Evolutionary conservation across 495 filamentous ascomycete genomes (phyloP), one percentile per base, ranked within the genome.

Genomic region (Margaritispora aquatica): DNA sequence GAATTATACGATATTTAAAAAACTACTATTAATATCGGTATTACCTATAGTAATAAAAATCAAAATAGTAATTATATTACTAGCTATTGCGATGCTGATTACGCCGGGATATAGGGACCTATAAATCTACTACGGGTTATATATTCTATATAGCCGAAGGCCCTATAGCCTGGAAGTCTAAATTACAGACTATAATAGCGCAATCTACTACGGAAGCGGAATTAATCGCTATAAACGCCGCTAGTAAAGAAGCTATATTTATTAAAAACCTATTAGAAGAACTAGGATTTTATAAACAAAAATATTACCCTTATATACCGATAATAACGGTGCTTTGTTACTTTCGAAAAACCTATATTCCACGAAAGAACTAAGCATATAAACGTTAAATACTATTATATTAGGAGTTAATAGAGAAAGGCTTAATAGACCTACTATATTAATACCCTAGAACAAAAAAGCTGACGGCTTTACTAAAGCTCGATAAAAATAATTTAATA

Each of bases 1-100:
- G 55, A 54, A 34, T 67, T 2, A 55, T 61, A 24, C 53, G 50
- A 48, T 67, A 65, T 46, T 51, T 67, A 56, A 62, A n/a, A 64
- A 19, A 38, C 41, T 5, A 61, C 64, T 48, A 64, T 17, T 11
- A 22, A 67, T 24, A 36, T 41, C 21, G 27, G 48, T 49, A 61
- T 67, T 51, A 50, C 23, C 19, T 67, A 62, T 58, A 36, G 44
- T 38, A 21, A 36, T 27, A 44, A 51, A 50, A 55, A 9, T 57
- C 19, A 50, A 23, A 26, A 10, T 55, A n/a, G n/a, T n/a, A n/a
- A n/a, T n/a, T n/a, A n/a, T n/a, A 55, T 36, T 47, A 52, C 19
- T 21, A 29, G 29, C 26, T 59, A 59, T 44, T 41, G 24, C n/a
- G 50, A 59, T 27, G 48, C 50, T 24, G 57, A 60, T 49, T 60